Evolutionary conservation across 176 grass and related monocot species (phyloP), one percentile per base, ranked within the genome.

Genomic region (Carex kokanica): DNA sequence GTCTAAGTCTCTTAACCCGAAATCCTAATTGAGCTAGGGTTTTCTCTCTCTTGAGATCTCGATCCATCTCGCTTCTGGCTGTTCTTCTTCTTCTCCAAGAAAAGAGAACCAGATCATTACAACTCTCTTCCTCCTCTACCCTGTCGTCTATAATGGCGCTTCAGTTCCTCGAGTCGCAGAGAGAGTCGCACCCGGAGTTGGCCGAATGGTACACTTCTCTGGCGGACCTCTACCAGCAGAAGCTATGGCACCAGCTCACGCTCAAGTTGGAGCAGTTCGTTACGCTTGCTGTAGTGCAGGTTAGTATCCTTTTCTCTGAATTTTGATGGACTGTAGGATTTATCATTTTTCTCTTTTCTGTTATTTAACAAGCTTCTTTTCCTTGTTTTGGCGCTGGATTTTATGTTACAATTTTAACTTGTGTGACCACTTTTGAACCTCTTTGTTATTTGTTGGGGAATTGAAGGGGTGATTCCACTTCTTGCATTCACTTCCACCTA

Each of bases 231-330:
- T 97, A 97, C 88, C 89, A 97, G 64, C 87, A 82, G 67, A 97
- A 92, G 80, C 88, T 97, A 4, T 97, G 90, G 90, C 91, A 94
- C 86, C 94, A 97, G 88, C 94, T 97, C 79, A 97, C 94, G 82
- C 88, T 97, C 83, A 94, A 97, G 88, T 90, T 97, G 45, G 94
- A 97, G 61, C 86, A 97, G 25, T 97, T 97, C 90, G 88, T 97
- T 21, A 89, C 89, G 81, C 88, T 97, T 60, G 88, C 92, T 74
- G 70, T 86, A 66, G 84, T 87, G 0, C 94, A 94, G 94, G 94
- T 97, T 82, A 45, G 70, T 10, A 3, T 47, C 54, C 5, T 60
- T 18, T 53, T 77, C 51, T 34, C 34, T 31, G 5, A 59, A 5
- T 45, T 66, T 25, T 55, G 4, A 60, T 23, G 34, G 7, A 38